Evolutionary conservation across 2,329 filamentous ascomycete species (phyloP), one percentile per base, ranked within the genome.

Genomic region (Knoxdaviesia capensis): DNA sequence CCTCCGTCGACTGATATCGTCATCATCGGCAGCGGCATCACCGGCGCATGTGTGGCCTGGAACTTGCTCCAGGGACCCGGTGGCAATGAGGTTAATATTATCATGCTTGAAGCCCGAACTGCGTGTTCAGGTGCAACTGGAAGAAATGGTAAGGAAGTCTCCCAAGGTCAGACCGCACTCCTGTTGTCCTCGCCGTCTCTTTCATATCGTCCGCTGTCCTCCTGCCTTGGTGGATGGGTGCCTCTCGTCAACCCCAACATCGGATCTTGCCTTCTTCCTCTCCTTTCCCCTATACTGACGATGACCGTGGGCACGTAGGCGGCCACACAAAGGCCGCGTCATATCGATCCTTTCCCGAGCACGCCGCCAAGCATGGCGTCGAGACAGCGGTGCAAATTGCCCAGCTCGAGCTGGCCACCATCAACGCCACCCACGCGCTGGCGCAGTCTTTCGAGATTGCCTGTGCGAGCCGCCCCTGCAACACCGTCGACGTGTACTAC

Each of bases 11-110:
- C 60, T 5, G 69, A 73, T 44, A 52, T 70, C 2, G 61, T 67
- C 11, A 60, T 73, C 36, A 63, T 73, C 46, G 68, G 70, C 28
- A 71, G 67, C 34, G 71, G 70, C 1, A 71, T 74, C 45, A 65
- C 68, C 2, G 66, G 60, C 7, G 60, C 58, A 3, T 56, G 58
- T 20, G 52, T 63, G 10, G 61, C 60, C 4, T 50, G 57, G 43
- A 40, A 44, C 11, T 7, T 48, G 8, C 47, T 54, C 7, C 38
- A 40, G 20, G 46, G 48, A 31, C 34, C 11, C 28, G 11, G 34
- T 2, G 31, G 11, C 6, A 20, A n/a, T 9, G n/a, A 35, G 20
- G 7, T n/a, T 5, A 29, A 31, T 31, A 47, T 59, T 20, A 41
- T 56, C 1, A 55, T 60, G 51, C 47, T 60, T 4, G 57, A 60